Conservation (phyloP, 768 basidiomycete genomes). For the Tricholoma sp. region DNA sequence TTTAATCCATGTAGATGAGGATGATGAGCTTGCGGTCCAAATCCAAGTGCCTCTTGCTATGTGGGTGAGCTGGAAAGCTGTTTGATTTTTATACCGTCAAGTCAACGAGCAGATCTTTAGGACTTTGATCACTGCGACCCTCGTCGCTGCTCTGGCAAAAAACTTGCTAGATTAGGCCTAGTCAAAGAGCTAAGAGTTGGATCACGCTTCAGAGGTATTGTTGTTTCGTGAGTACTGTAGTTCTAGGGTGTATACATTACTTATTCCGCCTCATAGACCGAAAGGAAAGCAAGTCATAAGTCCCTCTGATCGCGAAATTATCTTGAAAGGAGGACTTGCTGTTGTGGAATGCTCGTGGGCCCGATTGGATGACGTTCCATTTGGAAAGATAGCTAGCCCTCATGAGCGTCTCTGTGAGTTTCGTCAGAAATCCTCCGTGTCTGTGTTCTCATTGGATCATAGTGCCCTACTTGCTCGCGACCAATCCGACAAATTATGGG, state of each 20-base stretch:
- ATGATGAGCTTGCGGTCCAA: constrained; percentile 18
- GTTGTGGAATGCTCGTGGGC: constrained; percentile 99
- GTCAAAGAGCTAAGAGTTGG: constrained; percentile 84
- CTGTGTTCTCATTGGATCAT: background rate
- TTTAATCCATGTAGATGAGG: constrained; percentile 7
- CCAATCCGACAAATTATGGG: constrained; percentile 97
- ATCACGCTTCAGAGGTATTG: constrained; percentile 83
- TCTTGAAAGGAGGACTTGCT: constrained; percentile 72
- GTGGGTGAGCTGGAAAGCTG: constrained; percentile 68
- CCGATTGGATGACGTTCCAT: constrained; percentile 90
- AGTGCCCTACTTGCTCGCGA: constrained; percentile 95
- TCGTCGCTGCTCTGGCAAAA: constrained; percentile 77
- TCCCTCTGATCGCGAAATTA: constrained; percentile 79
- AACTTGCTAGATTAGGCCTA: constrained; percentile 78
- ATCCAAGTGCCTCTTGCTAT: constrained; percentile 84
- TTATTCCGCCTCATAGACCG: constrained; percentile 46
- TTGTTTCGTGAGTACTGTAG: constrained; percentile 73
- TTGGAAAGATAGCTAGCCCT: constrained; percentile 87
- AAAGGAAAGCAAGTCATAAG: constrained; percentile 76
- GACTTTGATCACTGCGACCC: constrained; percentile 99
- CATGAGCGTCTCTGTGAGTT: constrained; percentile 83
- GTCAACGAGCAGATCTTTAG: constrained; percentile 32
- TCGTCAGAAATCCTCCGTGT: background rate
- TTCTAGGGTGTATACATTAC: background rate
- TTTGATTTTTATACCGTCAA: background rate